These are phyloP conservation scores for Nakazawaea ernobii DNA, from an alignment of 805 yeast genomes.

Conservation along the genomic window DNA sequence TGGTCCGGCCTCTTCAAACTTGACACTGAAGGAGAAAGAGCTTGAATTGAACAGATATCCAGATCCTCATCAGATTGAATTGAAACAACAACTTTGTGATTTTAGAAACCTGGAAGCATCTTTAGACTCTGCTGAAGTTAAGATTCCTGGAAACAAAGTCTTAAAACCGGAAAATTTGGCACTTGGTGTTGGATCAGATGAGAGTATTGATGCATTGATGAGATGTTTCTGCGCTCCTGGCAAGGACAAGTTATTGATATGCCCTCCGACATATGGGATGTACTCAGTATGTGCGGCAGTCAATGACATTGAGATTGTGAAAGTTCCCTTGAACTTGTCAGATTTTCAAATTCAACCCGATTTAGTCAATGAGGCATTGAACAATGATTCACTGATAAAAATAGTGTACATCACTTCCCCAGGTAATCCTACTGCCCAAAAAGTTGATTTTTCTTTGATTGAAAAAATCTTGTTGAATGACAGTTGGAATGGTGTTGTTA, in stretches of 20 bases:
- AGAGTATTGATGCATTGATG: constrained; percentile 83
- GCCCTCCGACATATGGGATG: constrained; percentile 99
- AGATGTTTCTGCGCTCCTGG: constrained; percentile 83
- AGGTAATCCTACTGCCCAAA: constrained; percentile 89
- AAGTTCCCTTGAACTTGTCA: constrained; percentile 66
- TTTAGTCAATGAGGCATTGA: constrained; percentile 44
- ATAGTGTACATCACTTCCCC: constrained; percentile 87
- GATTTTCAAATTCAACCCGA: constrained; percentile 60
- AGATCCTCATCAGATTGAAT: constrained; percentile 84
- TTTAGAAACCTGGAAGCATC: constrained; percentile 57
- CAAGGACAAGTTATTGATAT: constrained; percentile 69
- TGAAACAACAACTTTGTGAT: constrained; percentile 66
- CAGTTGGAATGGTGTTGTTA: constrained; percentile 70
- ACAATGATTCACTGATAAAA: constrained; percentile 58
- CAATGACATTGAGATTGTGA: constrained; percentile 76
- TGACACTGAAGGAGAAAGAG: constrained; percentile 36
- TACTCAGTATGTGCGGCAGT: constrained; percentile 85
- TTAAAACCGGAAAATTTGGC: constrained; percentile 68
- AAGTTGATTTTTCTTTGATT: constrained; percentile 45
- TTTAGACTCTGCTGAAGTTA: constrained; percentile 17
- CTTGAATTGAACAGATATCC: constrained; percentile 86
- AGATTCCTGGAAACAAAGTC: constrained; percentile 16
- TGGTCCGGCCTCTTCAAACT: constrained; percentile 65
- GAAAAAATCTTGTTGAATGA: constrained; percentile 38
- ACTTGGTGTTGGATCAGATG: constrained; percentile 97